phyloP scores from a whole-genome alignment of 768 basidiomycete genomes.

The Chlorophyllum brunneum region DNA sequence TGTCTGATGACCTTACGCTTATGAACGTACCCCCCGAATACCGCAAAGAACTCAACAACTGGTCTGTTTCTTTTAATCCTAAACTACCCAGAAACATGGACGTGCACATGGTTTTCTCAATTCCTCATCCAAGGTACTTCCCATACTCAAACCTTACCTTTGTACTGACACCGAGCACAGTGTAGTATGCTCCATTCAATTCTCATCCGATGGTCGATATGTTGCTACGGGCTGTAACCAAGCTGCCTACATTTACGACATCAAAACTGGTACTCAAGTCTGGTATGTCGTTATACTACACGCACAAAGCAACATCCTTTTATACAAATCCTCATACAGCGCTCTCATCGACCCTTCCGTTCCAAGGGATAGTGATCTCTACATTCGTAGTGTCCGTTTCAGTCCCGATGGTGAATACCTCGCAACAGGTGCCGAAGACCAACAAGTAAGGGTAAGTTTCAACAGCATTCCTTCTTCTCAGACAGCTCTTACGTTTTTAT shows the following conservation, averaged over 20 bases:
- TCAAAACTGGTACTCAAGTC: constrained; percentile 78
- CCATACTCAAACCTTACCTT: too few species aligned
- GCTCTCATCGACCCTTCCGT: constrained; percentile 21
- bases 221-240: constrained; percentile 96
- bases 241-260: constrained; percentile 93
- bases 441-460: constrained; percentile 81
- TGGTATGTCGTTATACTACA: constrained; percentile 51
- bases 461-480: constrained; percentile 6
- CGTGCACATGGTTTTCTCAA: constrained; percentile 71
- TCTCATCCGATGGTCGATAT: constrained; percentile 89
- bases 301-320: neutral
- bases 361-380: constrained; percentile 30
- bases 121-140: constrained; percentile 85
- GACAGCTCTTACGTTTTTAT: constrained; percentile 32
- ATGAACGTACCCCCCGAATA: constrained; percentile 44
- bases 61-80: constrained; percentile 84
- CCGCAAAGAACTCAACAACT: constrained; percentile 70
- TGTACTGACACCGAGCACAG: too few species aligned
- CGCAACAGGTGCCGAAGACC: constrained; percentile 95
- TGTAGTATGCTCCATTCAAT: constrained; percentile 84
- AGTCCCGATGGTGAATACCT: constrained; percentile 91
- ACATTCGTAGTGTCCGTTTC: constrained; percentile 71
- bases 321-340: neutral
- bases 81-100: constrained; percentile 68
- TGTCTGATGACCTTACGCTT: constrained; percentile 38